Percentiles rank a stretch among this genome's conserved stretches.
Evolutionary conservation across 176 grass and related monocot species (phyloP).

Genomic region (Carex kokanica): DNA sequence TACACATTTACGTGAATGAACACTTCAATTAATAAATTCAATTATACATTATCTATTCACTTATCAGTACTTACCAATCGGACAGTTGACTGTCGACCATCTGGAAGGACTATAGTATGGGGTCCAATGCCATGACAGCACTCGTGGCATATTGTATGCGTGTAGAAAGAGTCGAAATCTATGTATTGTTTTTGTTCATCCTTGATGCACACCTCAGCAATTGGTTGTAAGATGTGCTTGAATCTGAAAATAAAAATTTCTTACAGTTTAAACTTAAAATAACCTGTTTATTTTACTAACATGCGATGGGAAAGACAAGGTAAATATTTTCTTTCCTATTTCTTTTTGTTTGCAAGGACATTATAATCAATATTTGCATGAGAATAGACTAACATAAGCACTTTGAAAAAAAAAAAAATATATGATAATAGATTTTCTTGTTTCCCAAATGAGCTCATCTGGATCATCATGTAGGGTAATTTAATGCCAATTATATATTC

Average conservation of each 20-base stretch:
- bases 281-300: background rate
- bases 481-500: background rate
- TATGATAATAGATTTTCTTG: background rate
- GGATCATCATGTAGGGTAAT: background rate
- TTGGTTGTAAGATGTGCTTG: conserved; percentile 76
- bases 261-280: conserved; percentile 22
- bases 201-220: conserved; percentile 77
- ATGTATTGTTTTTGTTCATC: conserved; percentile 73
- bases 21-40: background rate
- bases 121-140: conserved; percentile 99
- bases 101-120: conserved; percentile 83
- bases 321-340: background rate
- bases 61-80: conserved; percentile 53
- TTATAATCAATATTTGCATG: background rate
- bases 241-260: conserved; percentile 51
- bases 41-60: background rate
- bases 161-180: conserved; percentile 90
- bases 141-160: conserved; percentile 92
- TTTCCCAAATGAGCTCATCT: background rate
- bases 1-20: background rate
- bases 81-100: conserved; percentile 81
- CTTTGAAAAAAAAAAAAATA: too few species aligned
- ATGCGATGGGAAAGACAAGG: background rate
- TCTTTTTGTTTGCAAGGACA: background rate
- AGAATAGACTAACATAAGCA: background rate